Evolutionary conservation across 2,329 filamentous ascomycete species (phyloP).

Genomic region (Diaporthe vexans): DNA sequence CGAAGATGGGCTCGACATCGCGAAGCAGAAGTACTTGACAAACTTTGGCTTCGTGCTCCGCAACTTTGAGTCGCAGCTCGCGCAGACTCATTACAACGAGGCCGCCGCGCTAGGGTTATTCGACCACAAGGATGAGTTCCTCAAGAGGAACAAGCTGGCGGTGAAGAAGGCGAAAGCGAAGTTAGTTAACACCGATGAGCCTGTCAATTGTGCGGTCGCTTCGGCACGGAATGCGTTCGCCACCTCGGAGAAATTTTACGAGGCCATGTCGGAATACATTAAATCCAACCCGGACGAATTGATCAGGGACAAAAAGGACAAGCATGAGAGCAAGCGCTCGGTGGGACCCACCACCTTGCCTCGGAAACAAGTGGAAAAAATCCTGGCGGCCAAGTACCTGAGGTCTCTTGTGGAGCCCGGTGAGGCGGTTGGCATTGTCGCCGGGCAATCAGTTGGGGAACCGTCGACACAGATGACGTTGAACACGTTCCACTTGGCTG

Average conservation of each 20-base stretch:
- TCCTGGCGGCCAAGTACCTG: constrained; percentile 94
- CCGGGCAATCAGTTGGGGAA: constrained; percentile 95
- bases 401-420: constrained; percentile 93
- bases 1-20: constrained; percentile 94
- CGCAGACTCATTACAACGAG: constrained; percentile 78
- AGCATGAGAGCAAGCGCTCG: constrained; percentile 53
- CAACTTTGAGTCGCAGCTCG: constrained; percentile 85
- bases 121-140: constrained; percentile 71
- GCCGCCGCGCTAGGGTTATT: constrained; percentile 60
- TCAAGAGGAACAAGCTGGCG: constrained; percentile 85
- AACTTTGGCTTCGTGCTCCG: constrained; percentile 92
- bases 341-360: constrained; percentile 53
- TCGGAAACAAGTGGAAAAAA: constrained; percentile 83
- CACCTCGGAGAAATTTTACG: constrained; percentile 89
- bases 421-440: constrained; percentile 96
- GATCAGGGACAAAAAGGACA: constrained; percentile 64
- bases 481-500: constrained; percentile 99
- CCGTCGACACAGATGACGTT: constrained; percentile 99
- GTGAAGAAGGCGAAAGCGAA: constrained; percentile 77
- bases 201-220: constrained; percentile 79
- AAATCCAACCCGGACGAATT: constrained; percentile 79
- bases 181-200: constrained; percentile 75
- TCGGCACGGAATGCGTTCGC: constrained; percentile 86
- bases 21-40: constrained; percentile 91
- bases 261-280: constrained; percentile 80